Percentiles rank a stretch among this genome's conserved stretches.
phyloP scores from a whole-genome alignment of 148 eudicot genomes.

The Spergularia bocconei region DNA sequence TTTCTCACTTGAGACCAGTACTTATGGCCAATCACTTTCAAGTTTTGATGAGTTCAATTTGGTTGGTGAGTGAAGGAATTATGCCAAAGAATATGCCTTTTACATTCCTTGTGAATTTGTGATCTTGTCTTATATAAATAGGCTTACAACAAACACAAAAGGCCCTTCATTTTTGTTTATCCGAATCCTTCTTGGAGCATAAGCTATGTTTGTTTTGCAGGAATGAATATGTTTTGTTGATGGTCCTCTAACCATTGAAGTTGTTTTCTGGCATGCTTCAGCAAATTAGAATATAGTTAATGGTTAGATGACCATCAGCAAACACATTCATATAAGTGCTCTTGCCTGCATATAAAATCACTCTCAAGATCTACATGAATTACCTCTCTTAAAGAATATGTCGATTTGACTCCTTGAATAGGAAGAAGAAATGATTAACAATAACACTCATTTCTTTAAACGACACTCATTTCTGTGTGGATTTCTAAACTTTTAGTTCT shows the following conservation, averaged over 20 bases:
- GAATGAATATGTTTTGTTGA: conserved; percentile 45
- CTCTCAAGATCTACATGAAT: not conserved
- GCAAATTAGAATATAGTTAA: conserved; percentile 7
- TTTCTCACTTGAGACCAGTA: conserved; percentile 5
- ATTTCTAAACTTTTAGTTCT: not conserved
- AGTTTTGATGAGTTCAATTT: conserved; percentile 2
- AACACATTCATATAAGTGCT: conserved; percentile 35
- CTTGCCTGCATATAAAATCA: conserved; percentile 20
- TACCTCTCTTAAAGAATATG: not conserved
- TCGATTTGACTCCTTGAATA: not conserved
- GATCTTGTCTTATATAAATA: conserved; percentile 10
- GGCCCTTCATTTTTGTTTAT: conserved; percentile 11
- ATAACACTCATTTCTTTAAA: too few species aligned
- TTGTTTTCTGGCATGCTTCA: not conserved
- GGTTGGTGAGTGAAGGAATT: conserved; percentile 23
- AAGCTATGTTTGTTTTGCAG: conserved; percentile 6
- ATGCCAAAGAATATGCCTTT: conserved; percentile 30
- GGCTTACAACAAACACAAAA: not conserved
- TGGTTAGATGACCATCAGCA: conserved; percentile 58
- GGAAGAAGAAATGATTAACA: not conserved
- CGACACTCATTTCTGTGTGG: not conserved
- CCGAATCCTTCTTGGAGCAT: not conserved
- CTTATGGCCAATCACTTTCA: conserved; percentile 12
- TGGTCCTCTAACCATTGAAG: conserved; percentile 40
- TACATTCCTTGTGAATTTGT: conserved; percentile 1